Percentiles rank a stretch among this genome's conserved stretches.
phyloP scores from a whole-genome alignment of 805 yeast species.

The Suhomyces pyralidae region DNA sequence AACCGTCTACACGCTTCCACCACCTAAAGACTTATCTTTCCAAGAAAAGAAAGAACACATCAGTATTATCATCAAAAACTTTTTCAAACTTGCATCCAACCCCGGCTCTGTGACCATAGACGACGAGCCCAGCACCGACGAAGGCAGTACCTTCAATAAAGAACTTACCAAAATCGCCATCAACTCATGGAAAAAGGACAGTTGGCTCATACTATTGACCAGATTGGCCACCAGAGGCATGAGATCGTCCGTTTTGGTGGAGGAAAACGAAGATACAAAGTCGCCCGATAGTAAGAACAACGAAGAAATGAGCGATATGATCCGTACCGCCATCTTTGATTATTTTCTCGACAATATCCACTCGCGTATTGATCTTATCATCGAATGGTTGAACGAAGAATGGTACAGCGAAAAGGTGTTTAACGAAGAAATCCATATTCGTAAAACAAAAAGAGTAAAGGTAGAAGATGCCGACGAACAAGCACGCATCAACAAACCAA shows the following conservation, averaged over 20 bases:
- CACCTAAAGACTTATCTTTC: conserved; percentile 51
- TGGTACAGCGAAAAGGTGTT: conserved; percentile 66
- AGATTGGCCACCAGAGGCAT: conserved; percentile 84
- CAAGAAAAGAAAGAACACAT: conserved; percentile 59
- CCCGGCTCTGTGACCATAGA: conserved; percentile 11
- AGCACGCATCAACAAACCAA: neutral
- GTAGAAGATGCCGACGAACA: conserved; percentile 9
- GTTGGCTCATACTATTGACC: conserved; percentile 75
- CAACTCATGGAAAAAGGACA: conserved; percentile 52
- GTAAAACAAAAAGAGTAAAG: conserved; percentile 10
- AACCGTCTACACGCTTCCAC: conserved; percentile 50
- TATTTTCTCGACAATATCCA: conserved; percentile 74
- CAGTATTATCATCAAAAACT: conserved; percentile 55
- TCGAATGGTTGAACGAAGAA: conserved; percentile 95
- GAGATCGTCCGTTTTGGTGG: conserved; percentile 19
- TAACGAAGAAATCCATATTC: conserved; percentile 26
- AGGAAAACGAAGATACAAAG: conserved; percentile 6
- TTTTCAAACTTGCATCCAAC: conserved; percentile 46
- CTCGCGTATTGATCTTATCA: conserved; percentile 65
- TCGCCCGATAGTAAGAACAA: conserved; percentile 24
- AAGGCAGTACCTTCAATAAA: conserved; percentile 30
- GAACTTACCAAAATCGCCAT: conserved; percentile 60
- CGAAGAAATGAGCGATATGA: conserved; percentile 51
- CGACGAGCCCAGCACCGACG: conserved; percentile 13
- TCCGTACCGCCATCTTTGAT: conserved; percentile 68